Conservation (phyloP, 352 stramenopile species). For the Thalassiosira sp. region DNA sequence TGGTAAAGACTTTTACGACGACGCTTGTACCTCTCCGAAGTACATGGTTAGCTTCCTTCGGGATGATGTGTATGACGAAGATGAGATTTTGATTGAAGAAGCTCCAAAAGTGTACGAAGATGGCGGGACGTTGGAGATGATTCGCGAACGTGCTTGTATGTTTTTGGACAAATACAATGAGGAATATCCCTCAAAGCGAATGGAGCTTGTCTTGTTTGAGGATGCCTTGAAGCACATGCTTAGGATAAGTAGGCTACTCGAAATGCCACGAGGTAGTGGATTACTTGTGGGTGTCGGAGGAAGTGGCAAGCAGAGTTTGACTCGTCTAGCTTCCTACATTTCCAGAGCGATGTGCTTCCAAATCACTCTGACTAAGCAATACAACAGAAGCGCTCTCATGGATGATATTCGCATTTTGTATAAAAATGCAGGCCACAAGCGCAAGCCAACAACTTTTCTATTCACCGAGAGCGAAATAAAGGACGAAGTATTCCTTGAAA, state of each 20-base stretch:
- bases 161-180: constrained; percentile 98
- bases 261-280: constrained; percentile 94
- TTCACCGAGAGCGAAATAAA: constrained; percentile 99
- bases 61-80: constrained; percentile 95
- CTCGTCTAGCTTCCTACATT: constrained; percentile 94
- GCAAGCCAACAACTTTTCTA: constrained; percentile 96
- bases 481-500: constrained; percentile 98
- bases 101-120: constrained; percentile 97
- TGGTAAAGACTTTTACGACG: constrained; percentile 81
- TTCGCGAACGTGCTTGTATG: constrained; percentile 89
- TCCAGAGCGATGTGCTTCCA: constrained; percentile 95
- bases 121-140: constrained; percentile 90
- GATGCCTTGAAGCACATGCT: constrained; percentile 96
- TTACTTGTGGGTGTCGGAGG: constrained; percentile 96
- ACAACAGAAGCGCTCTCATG: constrained; percentile 96
- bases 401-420: constrained; percentile 96
- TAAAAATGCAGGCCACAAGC: constrained; percentile 94
- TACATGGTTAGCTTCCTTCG: constrained; percentile 98
- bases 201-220: constrained; percentile 98
- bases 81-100: constrained; percentile 91
- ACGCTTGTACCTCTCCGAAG: constrained; percentile 53
- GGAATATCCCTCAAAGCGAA: constrained; percentile 93
- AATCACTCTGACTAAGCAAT: constrained; percentile 97
- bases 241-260: constrained; percentile 93
- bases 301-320: constrained; percentile 96